phyloP scores from a whole-genome alignment of 306 rosid species.

The Castanea crenata region DNA sequence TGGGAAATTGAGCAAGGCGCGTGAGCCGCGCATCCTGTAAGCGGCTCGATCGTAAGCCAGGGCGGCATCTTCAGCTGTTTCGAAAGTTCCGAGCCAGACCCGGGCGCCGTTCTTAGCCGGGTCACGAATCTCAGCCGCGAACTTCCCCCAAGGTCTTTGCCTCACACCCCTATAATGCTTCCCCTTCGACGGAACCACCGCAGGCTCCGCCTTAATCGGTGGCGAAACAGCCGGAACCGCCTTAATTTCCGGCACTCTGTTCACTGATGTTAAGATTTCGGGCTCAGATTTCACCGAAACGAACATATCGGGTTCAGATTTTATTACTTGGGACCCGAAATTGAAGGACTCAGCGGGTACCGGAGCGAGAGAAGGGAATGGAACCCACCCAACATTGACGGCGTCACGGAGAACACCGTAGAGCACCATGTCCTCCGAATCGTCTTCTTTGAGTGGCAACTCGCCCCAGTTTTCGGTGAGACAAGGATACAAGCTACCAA shows the following conservation, averaged over 20 bases:
- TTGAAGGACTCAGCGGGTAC: slow-evolving; percentile 23
- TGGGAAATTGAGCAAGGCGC: slow-evolving; percentile 80
- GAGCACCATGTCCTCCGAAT: slow-evolving; percentile 83
- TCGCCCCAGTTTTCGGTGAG: slow-evolving; percentile 74
- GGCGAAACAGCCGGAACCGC: not conserved
- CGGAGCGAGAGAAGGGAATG: slow-evolving; percentile 58
- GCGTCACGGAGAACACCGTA: slow-evolving; percentile 76
- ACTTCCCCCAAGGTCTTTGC: slow-evolving; percentile 96
- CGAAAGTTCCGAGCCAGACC: slow-evolving; percentile 95
- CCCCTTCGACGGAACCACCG: slow-evolving; percentile 53
- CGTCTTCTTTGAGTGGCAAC: slow-evolving; percentile 73
- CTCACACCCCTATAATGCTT: slow-evolving; percentile 92
- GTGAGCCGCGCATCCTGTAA: slow-evolving; percentile 82
- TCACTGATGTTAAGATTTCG: slow-evolving; percentile 1
- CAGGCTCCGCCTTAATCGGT: slow-evolving; percentile 4
- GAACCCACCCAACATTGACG: slow-evolving; percentile 69
- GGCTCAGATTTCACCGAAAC: slow-evolving; percentile 42
- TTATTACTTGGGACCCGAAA: slow-evolving; percentile 25
- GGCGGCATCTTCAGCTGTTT: slow-evolving; percentile 95
- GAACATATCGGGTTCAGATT: slow-evolving; percentile 44
- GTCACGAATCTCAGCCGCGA: slow-evolving; percentile 93
- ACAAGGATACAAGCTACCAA: slow-evolving; percentile 63
- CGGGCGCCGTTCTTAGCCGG: slow-evolving; percentile 92
- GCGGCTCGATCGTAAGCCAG: slow-evolving; percentile 93
- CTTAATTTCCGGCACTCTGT: not conserved